Base-by-base conservation (phyloP, 108 stramenopile species). In the Skeletonema menzelii region DNA sequence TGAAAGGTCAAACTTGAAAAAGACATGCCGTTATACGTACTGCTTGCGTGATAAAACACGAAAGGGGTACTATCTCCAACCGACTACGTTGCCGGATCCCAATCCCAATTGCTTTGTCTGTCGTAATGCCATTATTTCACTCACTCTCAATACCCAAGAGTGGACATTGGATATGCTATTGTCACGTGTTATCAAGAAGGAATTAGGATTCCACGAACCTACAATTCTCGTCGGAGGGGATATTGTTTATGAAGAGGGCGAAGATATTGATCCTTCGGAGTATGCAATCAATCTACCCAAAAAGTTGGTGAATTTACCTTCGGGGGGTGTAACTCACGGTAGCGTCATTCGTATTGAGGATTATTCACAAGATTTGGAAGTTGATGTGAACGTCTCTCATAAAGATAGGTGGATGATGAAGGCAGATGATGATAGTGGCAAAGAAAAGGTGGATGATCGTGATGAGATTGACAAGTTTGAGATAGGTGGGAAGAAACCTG, bases 81-180 rank as follows among this genome's bases (percentile, higher is more conserved):
- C 98, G 0, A 85, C 83, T 31, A 68, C 61, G 2, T 83, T 97
- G 62, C 85, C 88, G 44, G 68, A 73, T 26, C 97, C 95, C 15
- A 91, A 95, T 66, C 85, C 88, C 2, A 82, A 85, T 22, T 99
- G 97, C 81, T 97, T 93, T 79, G 98, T 98, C 0, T 99, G 98
- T 84, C 82, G 88, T 49, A 87, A 90, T 72, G 91, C 89, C n/a
- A 73, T 66, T 19, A 69, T 96, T 19, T 77, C 79, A 2, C 53
- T 97, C 19, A 63, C 85, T 26, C 26, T 96, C 30, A 88, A 97
- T 75, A 88, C 87, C 4, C 60, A 87, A n/a, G 61, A 82, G 60
- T 92, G 82, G 88, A 95, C 94, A 3, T 80, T 96, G 66, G 66
- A 82, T 26, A 59, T 67, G 42, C 77, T 98, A 24, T 64, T 96